Percentiles rank a stretch among this genome's conserved stretches.
phyloP scores from a whole-genome alignment of 2,329 filamentous ascomycete genomes.

The Chrysoporthe deuterocubensis region DNA sequence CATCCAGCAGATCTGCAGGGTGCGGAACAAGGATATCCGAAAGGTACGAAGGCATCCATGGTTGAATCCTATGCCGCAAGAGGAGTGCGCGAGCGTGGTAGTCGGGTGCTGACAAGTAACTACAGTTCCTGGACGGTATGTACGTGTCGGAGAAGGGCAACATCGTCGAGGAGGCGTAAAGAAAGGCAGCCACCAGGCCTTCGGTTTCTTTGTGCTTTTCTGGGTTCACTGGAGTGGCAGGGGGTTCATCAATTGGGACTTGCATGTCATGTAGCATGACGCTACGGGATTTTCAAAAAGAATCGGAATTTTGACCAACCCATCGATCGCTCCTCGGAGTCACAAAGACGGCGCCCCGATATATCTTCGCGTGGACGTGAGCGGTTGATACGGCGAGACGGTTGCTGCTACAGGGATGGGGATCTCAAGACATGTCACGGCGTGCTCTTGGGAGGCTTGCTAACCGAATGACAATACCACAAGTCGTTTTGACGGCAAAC shows the following conservation, averaged over 20 bases:
- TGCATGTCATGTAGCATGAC: conserved; percentile 62
- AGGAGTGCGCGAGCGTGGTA: background rate
- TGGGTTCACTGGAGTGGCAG: conserved; percentile 65
- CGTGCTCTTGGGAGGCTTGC: conserved; percentile 13
- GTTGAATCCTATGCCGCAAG: background rate
- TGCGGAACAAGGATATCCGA: conserved; percentile 99
- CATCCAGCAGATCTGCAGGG: conserved; percentile 99
- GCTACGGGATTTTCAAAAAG: conserved; percentile 36
- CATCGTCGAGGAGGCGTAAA: conserved; percentile 70
- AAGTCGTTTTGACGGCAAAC: background rate
- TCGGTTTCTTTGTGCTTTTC: conserved; percentile 53
- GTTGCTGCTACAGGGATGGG: conserved; percentile 4
- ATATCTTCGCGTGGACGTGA: conserved; percentile 21
- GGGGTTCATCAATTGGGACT: conserved; percentile 56
- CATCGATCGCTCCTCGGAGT: conserved; percentile 28
- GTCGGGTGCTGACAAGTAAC: conserved; percentile 23
- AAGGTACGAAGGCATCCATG: conserved; percentile 62
- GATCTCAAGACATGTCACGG: background rate
- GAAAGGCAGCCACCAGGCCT: conserved; percentile 29
- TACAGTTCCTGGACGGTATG: conserved; percentile 97
- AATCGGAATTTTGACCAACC: conserved; percentile 39
- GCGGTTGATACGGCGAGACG: background rate
- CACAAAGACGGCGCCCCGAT: conserved; percentile 24
- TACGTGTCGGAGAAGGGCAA: conserved; percentile 99
- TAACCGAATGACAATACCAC: conserved; percentile 16